Base-by-base conservation (phyloP, 768 basidiomycete species). In the Tremella mesenterica region DNA sequence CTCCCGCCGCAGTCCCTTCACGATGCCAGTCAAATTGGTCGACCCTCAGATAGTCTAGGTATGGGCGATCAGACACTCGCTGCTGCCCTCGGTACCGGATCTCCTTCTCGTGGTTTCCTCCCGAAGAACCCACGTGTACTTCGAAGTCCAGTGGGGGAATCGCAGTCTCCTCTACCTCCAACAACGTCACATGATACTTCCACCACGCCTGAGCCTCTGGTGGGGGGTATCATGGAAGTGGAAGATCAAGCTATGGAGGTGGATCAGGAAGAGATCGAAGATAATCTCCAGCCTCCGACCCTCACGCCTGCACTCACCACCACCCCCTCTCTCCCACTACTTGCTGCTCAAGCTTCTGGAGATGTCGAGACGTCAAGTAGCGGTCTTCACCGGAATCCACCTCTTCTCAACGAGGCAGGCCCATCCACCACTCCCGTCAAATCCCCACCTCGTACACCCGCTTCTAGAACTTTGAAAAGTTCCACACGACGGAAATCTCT, bases 161-260 rank as follows among this genome's bases (percentile, higher is more conserved):
- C n/a, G n/a, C n/a, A n/a, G n/a, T n/a, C n/a, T n/a, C n/a, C n/a
- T n/a, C n/a, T n/a, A n/a, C n/a, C n/a, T n/a, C n/a, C n/a, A n/a
- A n/a, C n/a, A n/a, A n/a, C n/a, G n/a, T n/a, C n/a, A n/a, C n/a
- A n/a, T n/a, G n/a, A n/a, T n/a, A n/a, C n/a, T n/a, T n/a, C n/a
- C n/a, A n/a, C n/a, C n/a, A n/a, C n/a, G n/a, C n/a, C 23, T 31
- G 54, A 44, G 10, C 50, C 39, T n/a, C n/a, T n/a, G 39, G 31
- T 45, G 31, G 54, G 53, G 23, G 36, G 27, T 16, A 47, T 51
- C 20, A 52, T 52, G 45, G 44, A 45, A 14, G 53, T 50, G 27
- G 57, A 50, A 13, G 48, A 54, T 20, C 33, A 53, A 30, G 31
- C 38, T 7, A 36, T 39, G 18, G 18, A 43, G 41, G 18, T 20